A percentile compares a stretch with the other conserved stretches of the same genome.
phyloP scores from a whole-genome alignment of 345 rosid genomes.

The Geranium rotundifolium region DNA sequence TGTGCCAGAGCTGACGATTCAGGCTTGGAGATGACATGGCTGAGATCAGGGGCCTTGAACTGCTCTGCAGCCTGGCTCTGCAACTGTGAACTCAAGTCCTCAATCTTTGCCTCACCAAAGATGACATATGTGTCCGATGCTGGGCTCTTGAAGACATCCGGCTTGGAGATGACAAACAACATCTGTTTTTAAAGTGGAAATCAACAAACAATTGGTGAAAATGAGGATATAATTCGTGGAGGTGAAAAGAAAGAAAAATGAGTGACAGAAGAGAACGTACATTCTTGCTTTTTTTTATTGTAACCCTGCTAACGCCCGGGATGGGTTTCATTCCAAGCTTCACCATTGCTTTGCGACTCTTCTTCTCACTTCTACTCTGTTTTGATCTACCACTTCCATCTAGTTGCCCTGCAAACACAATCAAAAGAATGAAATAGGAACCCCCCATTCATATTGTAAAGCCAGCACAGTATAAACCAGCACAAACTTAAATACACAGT shows the following conservation, averaged over 20 bases:
- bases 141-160: conserved; percentile 91
- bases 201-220: background rate
- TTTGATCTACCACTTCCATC: conserved; percentile 58
- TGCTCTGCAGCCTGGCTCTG: conserved; percentile 83
- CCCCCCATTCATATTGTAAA: background rate
- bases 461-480: background rate
- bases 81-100: conserved; percentile 78
- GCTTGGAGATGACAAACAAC: conserved; percentile 71
- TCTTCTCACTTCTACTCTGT: conserved; percentile 87
- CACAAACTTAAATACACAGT: too few species aligned
- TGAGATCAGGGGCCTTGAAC: conserved; percentile 59
- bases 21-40: conserved; percentile 41
- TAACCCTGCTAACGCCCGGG: conserved; percentile 70
- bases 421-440: background rate
- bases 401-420: conserved; percentile 21
- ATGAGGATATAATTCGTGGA: background rate
- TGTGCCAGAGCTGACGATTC: conserved; percentile 50
- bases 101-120: conserved; percentile 88
- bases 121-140: conserved; percentile 67
- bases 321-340: conserved; percentile 86
- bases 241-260: background rate
- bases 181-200: conserved; percentile 23
- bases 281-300: conserved; percentile 76
- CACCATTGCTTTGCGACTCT: conserved; percentile 82
- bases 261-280: conserved; percentile 19